These are phyloP conservation scores for Phytopythium aichiense DNA, from an alignment of 352 stramenopile species.

Conservation along the genomic window DNA sequence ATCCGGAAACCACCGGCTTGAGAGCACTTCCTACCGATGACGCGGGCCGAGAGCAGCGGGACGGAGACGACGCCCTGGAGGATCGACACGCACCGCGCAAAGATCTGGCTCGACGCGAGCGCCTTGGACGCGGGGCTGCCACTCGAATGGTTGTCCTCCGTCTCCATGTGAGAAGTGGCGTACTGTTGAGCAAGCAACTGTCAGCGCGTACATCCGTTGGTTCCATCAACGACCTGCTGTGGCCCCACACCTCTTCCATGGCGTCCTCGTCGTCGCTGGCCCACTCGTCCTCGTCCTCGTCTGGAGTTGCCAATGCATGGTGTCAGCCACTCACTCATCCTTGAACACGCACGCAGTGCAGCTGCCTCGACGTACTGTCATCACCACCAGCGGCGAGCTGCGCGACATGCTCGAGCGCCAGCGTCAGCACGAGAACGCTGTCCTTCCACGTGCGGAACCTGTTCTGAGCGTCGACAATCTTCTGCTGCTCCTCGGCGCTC, in stretches of 20 bases:
- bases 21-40: conserved; percentile 30
- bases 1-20: not conserved
- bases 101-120: conserved; percentile 41
- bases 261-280: conserved; percentile 85
- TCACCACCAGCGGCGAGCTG: conserved; percentile 52
- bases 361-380: conserved; percentile 22
- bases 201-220: not conserved
- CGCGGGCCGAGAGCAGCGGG: conserved; percentile 39
- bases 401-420: conserved; percentile 74
- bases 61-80: conserved; percentile 76
- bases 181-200: conserved; percentile 11
- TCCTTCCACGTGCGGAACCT: conserved; percentile 78
- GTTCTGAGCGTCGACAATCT: conserved; percentile 57
- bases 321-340: not conserved
- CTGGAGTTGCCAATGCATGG: conserved; percentile 8
- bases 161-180: conserved; percentile 65
- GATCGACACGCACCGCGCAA: conserved; percentile 57
- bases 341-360: not conserved
- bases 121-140: conserved; percentile 28
- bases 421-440: conserved; percentile 68
- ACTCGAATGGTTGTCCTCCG: conserved; percentile 6
- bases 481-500: conserved; percentile 52
- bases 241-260: conserved; percentile 52
- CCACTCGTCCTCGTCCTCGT: conserved; percentile 81
- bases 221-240: not conserved